Evolutionary conservation across 1,284 basidiomycete genomes (phyloP).

Genomic region (Malassezia obtusa): DNA sequence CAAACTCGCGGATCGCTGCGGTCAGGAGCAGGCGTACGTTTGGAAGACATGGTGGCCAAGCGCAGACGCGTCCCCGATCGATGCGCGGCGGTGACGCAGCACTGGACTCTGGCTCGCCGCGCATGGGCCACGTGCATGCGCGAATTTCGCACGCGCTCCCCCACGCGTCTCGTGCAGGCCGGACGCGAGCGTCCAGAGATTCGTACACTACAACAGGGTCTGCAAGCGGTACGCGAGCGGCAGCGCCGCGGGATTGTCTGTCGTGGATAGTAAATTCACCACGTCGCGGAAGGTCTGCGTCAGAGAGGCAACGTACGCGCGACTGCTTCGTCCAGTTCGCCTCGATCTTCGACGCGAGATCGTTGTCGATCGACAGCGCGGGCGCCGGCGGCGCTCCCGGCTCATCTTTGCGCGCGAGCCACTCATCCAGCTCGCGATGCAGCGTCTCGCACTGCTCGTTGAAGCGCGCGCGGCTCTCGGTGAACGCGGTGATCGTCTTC

Average conservation of each 20-base stretch:
- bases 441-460: constrained; percentile 27
- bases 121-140: background rate
- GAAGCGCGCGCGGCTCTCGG: constrained; percentile 29
- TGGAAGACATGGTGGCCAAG: constrained; percentile 15
- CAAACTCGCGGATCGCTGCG: constrained; percentile 44
- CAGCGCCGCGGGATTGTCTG: constrained; percentile 44
- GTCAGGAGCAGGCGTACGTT: constrained; percentile 5
- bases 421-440: constrained; percentile 23
- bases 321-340: constrained; percentile 33
- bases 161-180: too few relatives aligned
- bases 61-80: background rate
- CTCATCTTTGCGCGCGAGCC: constrained; percentile 20
- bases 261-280: constrained; percentile 42
- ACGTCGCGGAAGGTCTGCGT: constrained; percentile 39
- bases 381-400: constrained; percentile 17
- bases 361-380: constrained; percentile 2
- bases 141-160: background rate
- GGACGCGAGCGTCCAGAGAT: too few relatives aligned
- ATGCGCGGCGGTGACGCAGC: background rate
- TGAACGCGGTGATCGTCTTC: constrained; percentile 30
- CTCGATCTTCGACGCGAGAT: constrained; percentile 27
- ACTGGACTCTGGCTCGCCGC: background rate
- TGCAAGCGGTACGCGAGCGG: constrained; percentile 42
- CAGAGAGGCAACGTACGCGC: constrained; percentile 11
- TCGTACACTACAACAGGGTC: constrained; percentile 17